Conservation (phyloP, 352 stramenopile species). For the Globisporangium middletonii region DNA sequence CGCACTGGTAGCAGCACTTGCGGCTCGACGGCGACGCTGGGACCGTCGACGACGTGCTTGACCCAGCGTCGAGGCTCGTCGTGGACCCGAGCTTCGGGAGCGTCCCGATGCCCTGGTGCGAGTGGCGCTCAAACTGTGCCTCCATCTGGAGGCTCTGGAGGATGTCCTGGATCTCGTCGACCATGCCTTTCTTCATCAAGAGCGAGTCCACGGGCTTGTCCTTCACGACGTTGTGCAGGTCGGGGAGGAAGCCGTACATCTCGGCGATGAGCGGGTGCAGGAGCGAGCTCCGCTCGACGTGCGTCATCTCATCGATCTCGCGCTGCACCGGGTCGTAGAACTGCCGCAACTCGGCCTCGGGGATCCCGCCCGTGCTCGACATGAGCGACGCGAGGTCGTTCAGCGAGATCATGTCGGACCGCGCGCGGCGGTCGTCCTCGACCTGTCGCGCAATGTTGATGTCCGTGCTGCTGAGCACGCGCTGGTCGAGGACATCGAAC, state of each 20-base stretch:
- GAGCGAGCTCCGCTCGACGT: slow-evolving; percentile 22
- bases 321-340: slow-evolving; percentile 4
- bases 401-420: slow-evolving; percentile 15
- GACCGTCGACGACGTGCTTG: not conserved
- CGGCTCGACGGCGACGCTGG: slow-evolving; percentile 12
- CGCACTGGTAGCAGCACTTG: slow-evolving; percentile 47
- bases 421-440: not conserved
- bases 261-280: slow-evolving; percentile 46
- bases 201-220: slow-evolving; percentile 48
- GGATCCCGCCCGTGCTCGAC: not conserved
- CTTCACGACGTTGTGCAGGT: slow-evolving; percentile 51
- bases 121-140: slow-evolving; percentile 72
- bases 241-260: slow-evolving; percentile 35
- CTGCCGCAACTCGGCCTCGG: slow-evolving; percentile 7
- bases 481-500: not conserved
- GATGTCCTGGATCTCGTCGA: slow-evolving; percentile 80
- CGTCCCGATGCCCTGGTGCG: slow-evolving; percentile 46
- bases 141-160: slow-evolving; percentile 75
- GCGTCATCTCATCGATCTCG: slow-evolving; percentile 15
- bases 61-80: not conserved
- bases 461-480: slow-evolving; percentile 7
- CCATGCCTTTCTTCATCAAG: slow-evolving; percentile 63
- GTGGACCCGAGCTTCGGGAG: slow-evolving; percentile 11
- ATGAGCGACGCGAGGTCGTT: slow-evolving; percentile 1
- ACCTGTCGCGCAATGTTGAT: slow-evolving; percentile 5